A percentile compares a stretch with the other conserved stretches of the same genome.
These are phyloP conservation scores for Collybia sordida DNA, from an alignment of 768 basidiomycete genomes.

Conservation along the genomic window DNA sequence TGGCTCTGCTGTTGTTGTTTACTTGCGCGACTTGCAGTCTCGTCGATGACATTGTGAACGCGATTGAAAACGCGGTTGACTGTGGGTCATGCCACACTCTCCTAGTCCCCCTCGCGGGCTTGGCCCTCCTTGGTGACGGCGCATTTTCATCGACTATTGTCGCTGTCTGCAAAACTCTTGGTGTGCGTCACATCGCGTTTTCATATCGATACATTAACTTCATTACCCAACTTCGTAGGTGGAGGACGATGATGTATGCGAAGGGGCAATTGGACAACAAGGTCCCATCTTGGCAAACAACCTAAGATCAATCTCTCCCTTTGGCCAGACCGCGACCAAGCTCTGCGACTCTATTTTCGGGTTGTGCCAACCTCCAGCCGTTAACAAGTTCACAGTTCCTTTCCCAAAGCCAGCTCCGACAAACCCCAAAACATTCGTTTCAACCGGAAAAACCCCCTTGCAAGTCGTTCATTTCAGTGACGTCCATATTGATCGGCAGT, in stretches of 20 bases:
- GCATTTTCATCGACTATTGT: slow-evolving; percentile 42
- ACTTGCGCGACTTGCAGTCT: slow-evolving; percentile 23
- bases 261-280: slow-evolving; percentile 47
- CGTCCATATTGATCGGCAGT: slow-evolving; percentile 59
- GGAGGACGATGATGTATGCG: slow-evolving; percentile 58
- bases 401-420: slow-evolving; percentile 43
- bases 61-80: slow-evolving; percentile 42
- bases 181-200: slow-evolving; percentile 23
- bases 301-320: slow-evolving; percentile 45
- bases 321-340: slow-evolving; percentile 48
- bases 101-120: slow-evolving; percentile 41
- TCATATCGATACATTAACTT: neutral
- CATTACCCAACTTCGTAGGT: slow-evolving; percentile 27
- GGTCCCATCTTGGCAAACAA: slow-evolving; percentile 60
- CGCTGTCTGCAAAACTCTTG: slow-evolving; percentile 41
- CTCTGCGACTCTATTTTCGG: slow-evolving; percentile 57
- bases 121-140: slow-evolving; percentile 49
- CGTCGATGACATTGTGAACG: slow-evolving; percentile 40
- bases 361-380: slow-evolving; percentile 48
- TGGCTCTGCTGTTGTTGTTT: slow-evolving; percentile 13
- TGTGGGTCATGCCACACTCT: slow-evolving; percentile 54
- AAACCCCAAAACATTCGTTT: slow-evolving; percentile 30
- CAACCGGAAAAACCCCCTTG: slow-evolving; percentile 42
- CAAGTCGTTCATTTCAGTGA: slow-evolving; percentile 64
- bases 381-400: slow-evolving; percentile 41